Percentiles rank a stretch among this genome's conserved stretches.
Conservation (phyloP, 768 basidiomycete genomes). For the Suillus alpinus region DNA sequence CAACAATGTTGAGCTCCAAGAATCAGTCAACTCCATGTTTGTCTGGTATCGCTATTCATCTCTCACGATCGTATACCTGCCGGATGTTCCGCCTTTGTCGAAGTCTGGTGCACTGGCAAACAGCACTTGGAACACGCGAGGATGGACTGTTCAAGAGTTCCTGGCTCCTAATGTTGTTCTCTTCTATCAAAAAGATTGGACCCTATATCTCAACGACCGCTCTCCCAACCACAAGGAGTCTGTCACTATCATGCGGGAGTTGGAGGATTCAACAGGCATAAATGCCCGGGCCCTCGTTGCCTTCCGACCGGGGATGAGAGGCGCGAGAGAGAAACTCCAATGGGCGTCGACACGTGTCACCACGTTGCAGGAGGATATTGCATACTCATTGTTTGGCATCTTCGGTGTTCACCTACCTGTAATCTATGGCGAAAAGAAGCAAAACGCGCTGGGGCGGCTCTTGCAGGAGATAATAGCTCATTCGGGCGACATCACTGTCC, state of each 20-base stretch:
- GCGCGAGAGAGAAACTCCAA: neutral
- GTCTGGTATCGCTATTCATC: constrained; percentile 12
- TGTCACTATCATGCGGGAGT: neutral
- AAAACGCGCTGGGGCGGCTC: neutral
- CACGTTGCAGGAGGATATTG: constrained; percentile 11
- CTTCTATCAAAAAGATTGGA: constrained; percentile 24
- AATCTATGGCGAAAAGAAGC: constrained; percentile 8
- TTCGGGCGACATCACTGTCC: neutral
- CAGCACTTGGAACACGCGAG: constrained; percentile 17
- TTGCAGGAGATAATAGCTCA: neutral
- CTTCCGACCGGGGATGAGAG: neutral
- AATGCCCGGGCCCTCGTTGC: neutral
- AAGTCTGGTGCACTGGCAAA: neutral
- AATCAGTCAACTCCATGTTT: constrained; percentile 9
- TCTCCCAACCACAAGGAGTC: neutral
- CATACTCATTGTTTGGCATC: constrained; percentile 11
- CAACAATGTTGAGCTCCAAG: neutral
- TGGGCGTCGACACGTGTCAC: constrained; percentile 14
- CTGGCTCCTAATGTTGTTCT: constrained; percentile 24
- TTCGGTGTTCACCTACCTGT: constrained; percentile 7
- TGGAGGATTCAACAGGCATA: neutral
- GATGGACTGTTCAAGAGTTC: constrained; percentile 27
- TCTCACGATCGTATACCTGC: constrained; percentile 2
- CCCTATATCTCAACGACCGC: constrained; percentile 2
- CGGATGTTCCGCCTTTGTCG: neutral